Percentiles rank a stretch among this genome's conserved stretches.
Conservation (phyloP, 2,329 filamentous ascomycete species). For the Chaetomium sp. region DNA sequence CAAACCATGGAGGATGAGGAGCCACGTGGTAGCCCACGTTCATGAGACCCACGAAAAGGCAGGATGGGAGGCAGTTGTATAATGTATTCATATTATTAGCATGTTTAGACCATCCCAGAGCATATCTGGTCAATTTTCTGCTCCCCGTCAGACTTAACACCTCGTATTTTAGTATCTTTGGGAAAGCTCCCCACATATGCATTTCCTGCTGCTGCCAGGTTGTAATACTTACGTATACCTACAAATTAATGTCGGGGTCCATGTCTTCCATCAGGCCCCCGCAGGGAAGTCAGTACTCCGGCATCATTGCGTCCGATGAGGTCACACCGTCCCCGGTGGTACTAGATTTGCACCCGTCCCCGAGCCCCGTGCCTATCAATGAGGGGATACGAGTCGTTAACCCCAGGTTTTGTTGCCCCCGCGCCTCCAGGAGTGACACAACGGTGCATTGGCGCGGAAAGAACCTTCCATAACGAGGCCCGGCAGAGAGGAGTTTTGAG, state of each 20-base stretch:
- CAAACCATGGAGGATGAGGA: neutral
- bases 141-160: neutral
- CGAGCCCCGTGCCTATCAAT: neutral
- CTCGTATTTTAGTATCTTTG: neutral
- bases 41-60: neutral
- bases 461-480: neutral
- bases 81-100: neutral
- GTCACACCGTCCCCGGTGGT: neutral
- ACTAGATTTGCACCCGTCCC: constrained; percentile 11
- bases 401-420: neutral
- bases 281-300: neutral
- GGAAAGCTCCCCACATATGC: neutral
- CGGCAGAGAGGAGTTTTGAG: neutral
- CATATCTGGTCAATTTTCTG: neutral
- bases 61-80: neutral
- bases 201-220: neutral
- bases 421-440: neutral
- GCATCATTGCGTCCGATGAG: constrained; percentile 5
- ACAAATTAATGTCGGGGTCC: neutral
- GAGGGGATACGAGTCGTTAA: neutral
- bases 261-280: neutral
- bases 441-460: constrained; percentile 3
- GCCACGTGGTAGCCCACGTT: neutral
- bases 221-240: neutral
- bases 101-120: neutral